phyloP scores from a whole-genome alignment of 805 yeast species.

The Lipomyces sp. region DNA sequence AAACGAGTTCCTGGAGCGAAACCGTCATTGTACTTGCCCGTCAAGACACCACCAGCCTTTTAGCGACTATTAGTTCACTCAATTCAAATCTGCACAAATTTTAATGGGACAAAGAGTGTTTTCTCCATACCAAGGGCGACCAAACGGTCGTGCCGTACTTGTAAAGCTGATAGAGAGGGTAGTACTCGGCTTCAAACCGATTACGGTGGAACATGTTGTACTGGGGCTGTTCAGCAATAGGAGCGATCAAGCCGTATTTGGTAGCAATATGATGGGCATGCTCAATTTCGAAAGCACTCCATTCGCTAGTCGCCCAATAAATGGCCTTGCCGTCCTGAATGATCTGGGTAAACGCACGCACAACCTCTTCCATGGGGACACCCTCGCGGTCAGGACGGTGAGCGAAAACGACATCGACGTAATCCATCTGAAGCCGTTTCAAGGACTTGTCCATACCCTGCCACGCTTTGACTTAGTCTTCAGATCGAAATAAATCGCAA shows the following conservation, averaged over 20 bases:
- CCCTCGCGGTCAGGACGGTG: slow-evolving; percentile 43
- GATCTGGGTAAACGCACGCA: slow-evolving; percentile 45
- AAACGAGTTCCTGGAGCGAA: slow-evolving; percentile 41
- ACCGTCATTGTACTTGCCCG: slow-evolving; percentile 45
- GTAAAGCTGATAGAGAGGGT: slow-evolving; percentile 43
- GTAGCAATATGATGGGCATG: slow-evolving; percentile 46
- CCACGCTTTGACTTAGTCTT: not conserved
- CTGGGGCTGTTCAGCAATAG: slow-evolving; percentile 45
- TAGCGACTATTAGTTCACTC: not conserved
- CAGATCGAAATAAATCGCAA: not conserved
- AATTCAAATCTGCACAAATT: not conserved
- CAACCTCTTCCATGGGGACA: slow-evolving; percentile 40
- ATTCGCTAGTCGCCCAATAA: slow-evolving; percentile 46
- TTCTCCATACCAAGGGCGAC: slow-evolving; percentile 40
- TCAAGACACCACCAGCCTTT: slow-evolving; percentile 43
- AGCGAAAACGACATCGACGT: slow-evolving; percentile 45
- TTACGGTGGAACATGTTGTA: slow-evolving; percentile 42
- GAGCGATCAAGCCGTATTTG: slow-evolving; percentile 43
- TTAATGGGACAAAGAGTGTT: not conserved
- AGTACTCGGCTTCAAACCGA: slow-evolving; percentile 42
- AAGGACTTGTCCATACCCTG: slow-evolving; percentile 42
- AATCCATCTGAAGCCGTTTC: slow-evolving; percentile 43
- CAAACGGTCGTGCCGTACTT: slow-evolving; percentile 45
- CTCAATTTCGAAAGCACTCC: slow-evolving; percentile 46
- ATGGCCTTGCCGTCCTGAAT: slow-evolving; percentile 44